Evolutionary conservation across 129 eudicot species (phyloP).

Genomic region (Ambrosia artemisiifolia): DNA sequence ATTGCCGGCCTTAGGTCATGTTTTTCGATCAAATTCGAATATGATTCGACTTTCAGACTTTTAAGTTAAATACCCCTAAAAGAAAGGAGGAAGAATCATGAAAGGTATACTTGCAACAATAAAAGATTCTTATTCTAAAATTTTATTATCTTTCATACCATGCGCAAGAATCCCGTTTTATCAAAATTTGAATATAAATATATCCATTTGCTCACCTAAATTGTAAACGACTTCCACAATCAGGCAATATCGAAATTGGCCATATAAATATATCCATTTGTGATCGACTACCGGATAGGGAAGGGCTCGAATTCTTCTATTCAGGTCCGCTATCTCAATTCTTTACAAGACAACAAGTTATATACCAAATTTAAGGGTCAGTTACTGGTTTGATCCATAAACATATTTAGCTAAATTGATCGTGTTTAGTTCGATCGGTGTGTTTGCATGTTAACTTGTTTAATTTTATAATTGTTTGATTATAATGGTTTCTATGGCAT

Average conservation of each 20-base stretch:
- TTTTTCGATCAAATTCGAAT: too few species aligned
- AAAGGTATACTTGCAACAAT: constrained; percentile 8
- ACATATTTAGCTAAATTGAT: too few species aligned
- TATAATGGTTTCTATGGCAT: too few species aligned
- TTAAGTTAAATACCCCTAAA: neutral
- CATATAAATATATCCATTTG: neutral
- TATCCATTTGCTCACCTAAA: neutral
- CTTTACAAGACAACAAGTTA: too few species aligned
- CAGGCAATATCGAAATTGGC: neutral
- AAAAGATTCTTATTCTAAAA: neutral
- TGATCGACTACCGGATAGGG: neutral
- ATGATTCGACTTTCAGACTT: too few species aligned
- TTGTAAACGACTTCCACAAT: neutral
- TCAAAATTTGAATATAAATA: neutral
- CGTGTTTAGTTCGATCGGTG: too few species aligned
- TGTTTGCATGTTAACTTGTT: too few species aligned
- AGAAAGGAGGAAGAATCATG: neutral
- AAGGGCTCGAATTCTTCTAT: neutral
- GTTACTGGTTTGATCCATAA: too few species aligned
- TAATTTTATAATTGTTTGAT: too few species aligned
- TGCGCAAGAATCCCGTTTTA: neutral
- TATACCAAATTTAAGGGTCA: too few species aligned
- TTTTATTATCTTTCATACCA: neutral
- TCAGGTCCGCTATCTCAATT: neutral
- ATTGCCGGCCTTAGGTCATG: too few species aligned